Conservation (phyloP, 306 rosid species). For the Lathyrus sativus region DNA sequence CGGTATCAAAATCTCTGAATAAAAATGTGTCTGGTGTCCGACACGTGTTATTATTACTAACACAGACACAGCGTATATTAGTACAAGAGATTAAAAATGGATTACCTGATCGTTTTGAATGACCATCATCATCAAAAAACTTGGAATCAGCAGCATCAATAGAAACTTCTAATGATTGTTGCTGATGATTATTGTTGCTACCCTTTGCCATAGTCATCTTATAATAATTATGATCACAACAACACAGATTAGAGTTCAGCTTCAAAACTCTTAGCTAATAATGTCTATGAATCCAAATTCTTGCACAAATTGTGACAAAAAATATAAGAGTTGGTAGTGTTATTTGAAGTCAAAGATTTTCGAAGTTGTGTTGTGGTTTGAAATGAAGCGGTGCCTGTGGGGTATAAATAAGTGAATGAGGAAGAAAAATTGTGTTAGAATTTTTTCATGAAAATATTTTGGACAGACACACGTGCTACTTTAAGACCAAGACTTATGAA, state of each 20-base stretch:
- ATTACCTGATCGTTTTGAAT: slow-evolving; percentile 44
- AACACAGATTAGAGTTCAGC: background rate
- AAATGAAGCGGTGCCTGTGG: background rate
- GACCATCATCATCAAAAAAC: slow-evolving; percentile 45
- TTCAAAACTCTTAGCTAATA: background rate
- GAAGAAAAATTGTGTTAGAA: background rate
- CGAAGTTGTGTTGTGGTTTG: background rate
- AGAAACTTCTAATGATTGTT: slow-evolving; percentile 30
- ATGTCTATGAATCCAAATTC: background rate
- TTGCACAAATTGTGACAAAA: background rate
- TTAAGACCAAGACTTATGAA: background rate
- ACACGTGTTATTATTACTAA: too few species aligned
- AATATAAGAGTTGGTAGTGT: background rate
- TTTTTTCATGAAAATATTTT: background rate
- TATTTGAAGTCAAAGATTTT: background rate
- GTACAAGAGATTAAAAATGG: background rate
- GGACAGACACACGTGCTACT: too few species aligned
- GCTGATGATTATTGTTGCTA: background rate
- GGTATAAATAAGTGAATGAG: slow-evolving; percentile 29
- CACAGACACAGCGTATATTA: too few species aligned
- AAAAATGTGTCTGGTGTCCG: background rate
- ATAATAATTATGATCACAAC: background rate
- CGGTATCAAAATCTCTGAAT: background rate
- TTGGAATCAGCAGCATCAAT: slow-evolving; percentile 31
- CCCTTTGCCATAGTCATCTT: slow-evolving; percentile 33